Evolutionary conservation across 371 early-diverging fungal genomes (phyloP), one percentile per base, ranked within the genome.

Genomic region (Zancudomyces culisetae): DNA sequence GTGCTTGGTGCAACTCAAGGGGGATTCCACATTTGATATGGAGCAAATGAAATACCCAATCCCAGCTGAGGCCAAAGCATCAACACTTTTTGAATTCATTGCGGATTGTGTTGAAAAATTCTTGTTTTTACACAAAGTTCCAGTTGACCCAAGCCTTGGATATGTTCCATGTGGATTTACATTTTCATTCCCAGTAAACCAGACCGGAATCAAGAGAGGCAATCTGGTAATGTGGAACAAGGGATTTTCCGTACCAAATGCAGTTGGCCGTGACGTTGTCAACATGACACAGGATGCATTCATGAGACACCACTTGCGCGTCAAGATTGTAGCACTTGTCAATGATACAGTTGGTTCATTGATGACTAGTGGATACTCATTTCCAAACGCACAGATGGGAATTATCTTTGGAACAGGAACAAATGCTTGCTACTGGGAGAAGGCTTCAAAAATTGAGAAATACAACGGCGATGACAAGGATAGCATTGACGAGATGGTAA

Each of bases 341-440:
- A 97, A 96, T 64, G 96, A 97, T 66, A 92, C 98, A 1, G 92
- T 91, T 15, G 94, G 95, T 20, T 90, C 94, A 1, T 72, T 93
- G 3, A 63, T 93, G n/a, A 77, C 91, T 21, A 80, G 90, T 56
- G 87, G 90, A 2, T 93, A 91, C 74, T 60, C 61, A 40, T 67
- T 84, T 47, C 87, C 91, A 21, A 67, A 74, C 27, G 87, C 91
- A 30, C 62, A 77, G 60, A 75, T 90, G 59, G 95, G 91, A 55
- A 78, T 92, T 51, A 92, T 93, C 54, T 69, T 94, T 3, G 98
- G 98, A 56, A 98, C 98, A 2, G 98, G 98, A 29, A 79, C 90
- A 42, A 98, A 98, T 59, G 90, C 90, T 19, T 90, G 93, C 24
- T 68, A 68, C 56, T 63, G 60, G 54, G 69, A 68, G 55, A 39